These are phyloP conservation scores for Jatropha multifida DNA, from an alignment of 441 rosid genomes.

Conservation along the genomic window DNA sequence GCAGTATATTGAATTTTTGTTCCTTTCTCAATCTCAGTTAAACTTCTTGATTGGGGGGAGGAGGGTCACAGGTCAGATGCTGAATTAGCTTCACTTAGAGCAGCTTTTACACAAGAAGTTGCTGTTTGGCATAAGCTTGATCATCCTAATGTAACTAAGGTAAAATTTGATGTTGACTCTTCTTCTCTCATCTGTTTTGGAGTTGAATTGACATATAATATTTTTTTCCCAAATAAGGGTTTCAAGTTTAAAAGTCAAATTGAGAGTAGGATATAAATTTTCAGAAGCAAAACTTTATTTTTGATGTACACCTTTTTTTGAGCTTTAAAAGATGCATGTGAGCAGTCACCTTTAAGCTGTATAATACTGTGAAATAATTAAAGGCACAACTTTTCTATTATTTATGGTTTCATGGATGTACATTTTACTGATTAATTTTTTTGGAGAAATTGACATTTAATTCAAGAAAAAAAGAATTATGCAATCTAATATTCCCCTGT, in stretches of 20 bases:
- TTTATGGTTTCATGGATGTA: not conserved
- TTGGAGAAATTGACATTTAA: not conserved
- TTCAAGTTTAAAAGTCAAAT: not conserved
- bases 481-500: not conserved
- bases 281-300: not conserved
- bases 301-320: not conserved
- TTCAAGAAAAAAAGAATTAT: not conserved
- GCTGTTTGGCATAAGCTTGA: conserved; percentile 96
- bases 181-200: not conserved
- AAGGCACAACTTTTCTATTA: conserved; percentile 14
- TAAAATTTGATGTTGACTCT: conserved; percentile 19
- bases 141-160: conserved; percentile 98
- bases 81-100: conserved; percentile 69
- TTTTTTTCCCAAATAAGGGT: not conserved
- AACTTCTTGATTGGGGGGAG: conserved; percentile 98
- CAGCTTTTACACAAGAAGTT: conserved; percentile 90
- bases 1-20: not conserved
- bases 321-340: conserved; percentile 19
- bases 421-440: not conserved
- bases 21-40: conserved; percentile 46
- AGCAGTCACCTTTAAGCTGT: conserved; percentile 14
- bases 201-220: not conserved
- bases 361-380: conserved; percentile 6
- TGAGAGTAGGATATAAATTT: not conserved
- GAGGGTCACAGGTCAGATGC: conserved; percentile 93